A percentile compares a stretch with the other conserved stretches of the same genome.
Evolutionary conservation across 805 yeast species (phyloP).

Genomic region (Clavispora fructus): DNA sequence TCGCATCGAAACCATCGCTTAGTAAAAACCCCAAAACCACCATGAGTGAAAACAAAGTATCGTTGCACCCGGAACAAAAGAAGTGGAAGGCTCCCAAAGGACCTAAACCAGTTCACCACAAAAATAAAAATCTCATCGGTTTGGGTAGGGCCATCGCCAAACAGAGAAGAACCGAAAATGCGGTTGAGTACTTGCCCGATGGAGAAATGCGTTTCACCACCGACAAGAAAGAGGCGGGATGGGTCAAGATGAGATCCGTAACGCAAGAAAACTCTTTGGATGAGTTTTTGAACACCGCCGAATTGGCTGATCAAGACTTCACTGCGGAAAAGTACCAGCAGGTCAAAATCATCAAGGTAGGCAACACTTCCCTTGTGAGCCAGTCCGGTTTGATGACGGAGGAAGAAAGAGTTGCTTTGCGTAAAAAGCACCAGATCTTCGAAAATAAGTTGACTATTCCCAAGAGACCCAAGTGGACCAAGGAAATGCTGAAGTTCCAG

Average conservation of each 20-base stretch:
- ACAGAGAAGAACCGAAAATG: conserved; percentile 64
- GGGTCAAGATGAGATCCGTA: conserved; percentile 89
- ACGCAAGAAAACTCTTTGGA: conserved; percentile 93
- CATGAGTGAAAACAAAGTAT: conserved; percentile 31
- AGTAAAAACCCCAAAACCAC: neutral
- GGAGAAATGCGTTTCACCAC: conserved; percentile 90
- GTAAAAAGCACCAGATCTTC: conserved; percentile 60
- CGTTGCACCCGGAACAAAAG: conserved; percentile 46
- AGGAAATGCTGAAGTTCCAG: conserved; percentile 63
- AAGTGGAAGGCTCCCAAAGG: conserved; percentile 89
- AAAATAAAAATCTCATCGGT: conserved; percentile 79
- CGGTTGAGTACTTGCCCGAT: conserved; percentile 69
- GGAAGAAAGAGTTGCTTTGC: conserved; percentile 59
- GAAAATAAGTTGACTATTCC: conserved; percentile 79
- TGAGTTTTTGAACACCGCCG: conserved; percentile 93
- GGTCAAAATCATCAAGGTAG: conserved; percentile 78
- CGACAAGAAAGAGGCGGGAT: conserved; percentile 73
- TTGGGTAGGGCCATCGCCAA: conserved; percentile 80
- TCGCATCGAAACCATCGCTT: conserved; percentile 1
- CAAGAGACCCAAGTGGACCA: conserved; percentile 85
- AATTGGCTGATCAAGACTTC: conserved; percentile 92
- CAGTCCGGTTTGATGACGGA: conserved; percentile 50
- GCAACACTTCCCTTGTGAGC: conserved; percentile 39
- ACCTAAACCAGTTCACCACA: conserved; percentile 83
- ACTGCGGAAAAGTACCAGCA: conserved; percentile 83